A percentile compares a stretch with the other conserved stretches of the same genome.
phyloP scores from a whole-genome alignment of 306 rosid genomes.

The Vicia sativa region DNA sequence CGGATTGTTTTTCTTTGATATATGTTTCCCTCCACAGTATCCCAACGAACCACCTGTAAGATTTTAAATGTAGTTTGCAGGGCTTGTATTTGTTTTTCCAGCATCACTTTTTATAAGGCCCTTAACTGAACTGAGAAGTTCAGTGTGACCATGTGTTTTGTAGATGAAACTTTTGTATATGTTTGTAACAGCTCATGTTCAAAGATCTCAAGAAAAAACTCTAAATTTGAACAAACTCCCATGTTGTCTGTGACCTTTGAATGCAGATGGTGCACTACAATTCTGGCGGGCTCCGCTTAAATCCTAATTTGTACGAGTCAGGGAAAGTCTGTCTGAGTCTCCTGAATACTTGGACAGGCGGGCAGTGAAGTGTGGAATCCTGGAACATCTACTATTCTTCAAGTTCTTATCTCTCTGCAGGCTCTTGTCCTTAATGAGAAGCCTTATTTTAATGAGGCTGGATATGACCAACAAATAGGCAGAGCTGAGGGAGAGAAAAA shows the following conservation, averaged over 20 bases:
- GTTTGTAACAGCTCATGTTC: conserved; percentile 25
- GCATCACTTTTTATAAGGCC: conserved; percentile 11
- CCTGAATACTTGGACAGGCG: conserved; percentile 89
- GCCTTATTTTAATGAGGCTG: conserved; percentile 99
- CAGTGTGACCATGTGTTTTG: conserved; percentile 11
- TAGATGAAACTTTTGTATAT: background rate
- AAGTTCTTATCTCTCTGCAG: conserved; percentile 94
- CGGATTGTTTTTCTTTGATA: conserved; percentile 89
- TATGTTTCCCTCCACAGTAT: conserved; percentile 80
- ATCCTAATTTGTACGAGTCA: conserved; percentile 93
- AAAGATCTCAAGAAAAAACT: conserved; percentile 24
- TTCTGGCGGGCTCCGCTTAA: conserved; percentile 88
- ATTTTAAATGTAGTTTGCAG: conserved; percentile 38
- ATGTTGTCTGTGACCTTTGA: conserved; percentile 34
- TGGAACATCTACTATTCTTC: conserved; percentile 77
- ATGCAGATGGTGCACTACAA: conserved; percentile 86
- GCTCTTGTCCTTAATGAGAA: conserved; percentile 96
- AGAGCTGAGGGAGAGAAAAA: conserved; percentile 92
- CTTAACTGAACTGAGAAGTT: background rate
- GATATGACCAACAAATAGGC: conserved; percentile 89
- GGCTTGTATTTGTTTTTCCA: conserved; percentile 21
- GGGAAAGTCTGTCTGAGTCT: conserved; percentile 96
- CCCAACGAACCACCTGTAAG: conserved; percentile 96
- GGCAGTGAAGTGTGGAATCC: conserved; percentile 93
- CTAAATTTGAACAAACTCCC: conserved; percentile 35